Evolutionary conservation across 257 asterid genomes (phyloP).

Genomic region (Solanum virginianum): DNA sequence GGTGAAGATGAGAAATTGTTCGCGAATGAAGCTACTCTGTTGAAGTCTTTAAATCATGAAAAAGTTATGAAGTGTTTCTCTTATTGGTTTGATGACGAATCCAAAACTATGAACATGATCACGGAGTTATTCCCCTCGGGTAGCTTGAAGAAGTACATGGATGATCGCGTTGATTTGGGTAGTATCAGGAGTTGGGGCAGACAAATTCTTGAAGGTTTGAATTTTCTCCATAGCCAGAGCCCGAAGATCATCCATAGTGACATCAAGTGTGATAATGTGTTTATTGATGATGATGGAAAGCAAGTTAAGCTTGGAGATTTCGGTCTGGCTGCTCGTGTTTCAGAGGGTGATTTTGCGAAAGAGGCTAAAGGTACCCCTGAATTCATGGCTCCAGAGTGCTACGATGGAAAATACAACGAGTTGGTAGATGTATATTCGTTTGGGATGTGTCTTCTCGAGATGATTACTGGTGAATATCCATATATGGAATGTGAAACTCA

Average conservation of each 20-base stretch:
- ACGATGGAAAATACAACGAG: slow-evolving; percentile 31
- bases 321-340: slow-evolving; percentile 10
- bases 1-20: not conserved
- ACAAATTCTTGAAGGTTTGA: slow-evolving; percentile 18
- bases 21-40: not conserved
- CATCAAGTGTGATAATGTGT: slow-evolving; percentile 22
- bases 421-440: slow-evolving; percentile 35
- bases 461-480: slow-evolving; percentile 26
- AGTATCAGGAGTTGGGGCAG: slow-evolving; percentile 23
- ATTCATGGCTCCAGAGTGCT: slow-evolving; percentile 35
- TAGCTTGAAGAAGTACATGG: slow-evolving; percentile 12
- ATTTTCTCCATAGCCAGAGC: slow-evolving; percentile 15
- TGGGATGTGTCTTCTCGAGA: slow-evolving; percentile 43
- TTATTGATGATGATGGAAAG: not conserved
- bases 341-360: not conserved
- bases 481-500: slow-evolving; percentile 24
- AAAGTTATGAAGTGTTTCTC: slow-evolving; percentile 25
- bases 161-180: not conserved
- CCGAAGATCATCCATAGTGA: slow-evolving; percentile 25
- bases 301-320: slow-evolving; percentile 26
- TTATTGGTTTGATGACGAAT: slow-evolving; percentile 24
- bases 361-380: slow-evolving; percentile 22
- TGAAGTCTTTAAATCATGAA: slow-evolving; percentile 20
- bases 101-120: slow-evolving; percentile 15
- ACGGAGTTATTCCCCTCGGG: slow-evolving; percentile 26